Base-by-base conservation (phyloP, 73 alveolate genomes). In the Symbiodinium pilosum region DNA sequence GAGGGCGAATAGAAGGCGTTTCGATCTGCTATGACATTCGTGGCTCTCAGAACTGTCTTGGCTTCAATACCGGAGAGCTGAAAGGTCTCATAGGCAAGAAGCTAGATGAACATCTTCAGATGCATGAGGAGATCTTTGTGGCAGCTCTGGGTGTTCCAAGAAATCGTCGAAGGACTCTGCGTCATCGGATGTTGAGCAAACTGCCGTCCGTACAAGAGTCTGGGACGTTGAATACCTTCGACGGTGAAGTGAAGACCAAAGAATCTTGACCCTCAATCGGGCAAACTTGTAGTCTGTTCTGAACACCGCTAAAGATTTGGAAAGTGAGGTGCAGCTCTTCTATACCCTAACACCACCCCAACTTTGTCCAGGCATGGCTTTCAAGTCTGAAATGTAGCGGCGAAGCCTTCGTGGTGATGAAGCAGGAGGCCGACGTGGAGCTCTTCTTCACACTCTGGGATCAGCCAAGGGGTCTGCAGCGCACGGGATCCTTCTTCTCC, bases 141-240 rank as follows among this genome's bases (percentile, higher is more conserved):
- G 95, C 95, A 30, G 95, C 95, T 32, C 47, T 89, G 75, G 95
- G 95, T 16, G 95, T 89, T 11, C 95, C 95, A 1, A n/a, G 95
- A 11, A 89, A 84, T 36, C 95, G 87, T 4, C 86, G 56, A 9
- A 34, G 73, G 9, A 18, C 87, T 21, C 28, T 89, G 41, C 83
- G 87, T 18, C 73, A 68, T 59, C 75, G 73, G 34, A 56, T 84
- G 47, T 42, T 64, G 32, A 32, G 40, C 95, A 68, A 40, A 32
- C 59, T 89, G 75, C 95, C 95, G 18, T 59, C 95, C 41, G 52
- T 89, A 38, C 87, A 38, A 14, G 87, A 77, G 87, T 47, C 42
- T 30, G 95, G 75, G 75, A 21, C 75, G 75, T 21, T 56, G 75
- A 56, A 34, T 34, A 30, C 26, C 32, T 56, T 56, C 75, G 75